Evolutionary conservation across 2,329 filamentous ascomycete species (phyloP).

Genomic region (Ascomycota sp.): DNA sequence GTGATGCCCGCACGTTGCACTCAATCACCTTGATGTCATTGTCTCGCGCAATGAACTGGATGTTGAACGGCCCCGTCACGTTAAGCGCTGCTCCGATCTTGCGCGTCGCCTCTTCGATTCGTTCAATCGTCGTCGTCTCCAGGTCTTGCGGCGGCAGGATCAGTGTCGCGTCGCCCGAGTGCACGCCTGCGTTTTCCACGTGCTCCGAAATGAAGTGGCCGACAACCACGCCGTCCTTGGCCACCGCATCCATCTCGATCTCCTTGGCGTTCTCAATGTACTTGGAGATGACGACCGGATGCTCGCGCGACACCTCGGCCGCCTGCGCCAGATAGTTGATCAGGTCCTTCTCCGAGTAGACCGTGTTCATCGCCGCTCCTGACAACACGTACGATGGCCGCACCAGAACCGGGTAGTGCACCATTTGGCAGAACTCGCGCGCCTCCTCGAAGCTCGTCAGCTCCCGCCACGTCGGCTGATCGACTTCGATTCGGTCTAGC

Average conservation of each 20-base stretch:
- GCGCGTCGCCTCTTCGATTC: conserved; percentile 82
- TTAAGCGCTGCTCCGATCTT: conserved; percentile 91
- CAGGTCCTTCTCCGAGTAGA: conserved; percentile 86
- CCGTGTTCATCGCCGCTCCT: conserved; percentile 96
- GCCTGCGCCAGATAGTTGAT: conserved; percentile 77
- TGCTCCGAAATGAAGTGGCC: conserved; percentile 97
- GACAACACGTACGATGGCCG: conserved; percentile 92
- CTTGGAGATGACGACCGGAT: conserved; percentile 96
- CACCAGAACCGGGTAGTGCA: conserved; percentile 82
- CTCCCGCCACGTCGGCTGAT: conserved; percentile 96
- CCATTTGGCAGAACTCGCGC: conserved; percentile 62
- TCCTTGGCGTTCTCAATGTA: conserved; percentile 99
- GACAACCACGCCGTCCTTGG: conserved; percentile 67
- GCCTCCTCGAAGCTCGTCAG: conserved; percentile 87
- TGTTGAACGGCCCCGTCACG: conserved; percentile 92
- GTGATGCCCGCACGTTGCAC: conserved; percentile 88
- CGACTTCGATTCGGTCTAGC: conserved; percentile 81
- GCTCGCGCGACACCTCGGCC: conserved; percentile 76
- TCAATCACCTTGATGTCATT: conserved; percentile 99
- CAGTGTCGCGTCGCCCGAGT: conserved; percentile 90
- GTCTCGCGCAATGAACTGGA: conserved; percentile 98
- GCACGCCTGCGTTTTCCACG: conserved; percentile 93
- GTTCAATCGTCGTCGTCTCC: conserved; percentile 62
- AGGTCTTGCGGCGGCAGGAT: conserved; percentile 89
- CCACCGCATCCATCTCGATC: conserved; percentile 98